Evolutionary conservation across 257 asterid genomes (phyloP).

Genomic region (Solanum tacnaense): DNA sequence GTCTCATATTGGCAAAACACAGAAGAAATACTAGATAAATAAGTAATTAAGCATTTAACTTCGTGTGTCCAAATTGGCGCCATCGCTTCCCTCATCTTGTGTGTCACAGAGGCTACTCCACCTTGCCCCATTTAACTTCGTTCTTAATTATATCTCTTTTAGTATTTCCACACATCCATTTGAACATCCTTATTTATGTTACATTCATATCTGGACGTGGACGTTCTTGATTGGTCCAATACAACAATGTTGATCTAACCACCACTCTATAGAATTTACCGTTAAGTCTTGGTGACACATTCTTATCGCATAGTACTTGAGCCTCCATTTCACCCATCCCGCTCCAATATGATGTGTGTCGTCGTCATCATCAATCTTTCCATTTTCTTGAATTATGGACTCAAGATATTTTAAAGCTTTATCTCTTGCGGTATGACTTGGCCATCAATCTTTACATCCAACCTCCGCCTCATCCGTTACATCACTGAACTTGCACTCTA

Average conservation of each 20-base stretch:
- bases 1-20: background rate
- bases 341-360: background rate
- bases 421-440: background rate
- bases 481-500: background rate
- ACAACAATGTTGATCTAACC: background rate
- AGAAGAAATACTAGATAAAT: no score
- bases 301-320: background rate
- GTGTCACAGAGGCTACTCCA: background rate
- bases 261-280: background rate
- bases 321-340: background rate
- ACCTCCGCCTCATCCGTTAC: background rate
- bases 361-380: background rate
- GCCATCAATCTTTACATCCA: background rate
- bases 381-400: no score
- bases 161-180: background rate
- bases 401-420: background rate
- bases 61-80: background rate
- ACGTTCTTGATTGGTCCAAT: background rate
- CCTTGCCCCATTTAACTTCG: background rate
- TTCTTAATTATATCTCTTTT: no score
- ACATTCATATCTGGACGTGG: no score
- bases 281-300: background rate
- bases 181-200: background rate
- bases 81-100: background rate
- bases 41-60: no score